Base-by-base conservation (phyloP, 257 asterid genomes). In the Anisodus tanguticus region DNA sequence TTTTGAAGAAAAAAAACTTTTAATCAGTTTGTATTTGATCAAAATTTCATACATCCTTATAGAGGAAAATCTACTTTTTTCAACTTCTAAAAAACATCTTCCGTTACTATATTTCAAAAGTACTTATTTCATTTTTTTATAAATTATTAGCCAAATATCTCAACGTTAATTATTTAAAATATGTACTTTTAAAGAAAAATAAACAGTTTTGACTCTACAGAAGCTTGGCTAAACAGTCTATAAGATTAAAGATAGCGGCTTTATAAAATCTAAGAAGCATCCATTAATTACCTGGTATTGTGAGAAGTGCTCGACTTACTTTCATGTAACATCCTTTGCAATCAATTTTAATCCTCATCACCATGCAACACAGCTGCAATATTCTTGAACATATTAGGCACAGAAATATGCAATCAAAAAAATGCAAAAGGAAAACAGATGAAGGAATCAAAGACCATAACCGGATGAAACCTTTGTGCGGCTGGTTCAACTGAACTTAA, bases 271-370 rank as follows among this genome's bases (percentile, higher is more conserved):
- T 6, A 5, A 15, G 0, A 49, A 51, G 16, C 43, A 49, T 74
- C 0, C 26, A 7, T 16, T 54, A 81, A 10, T 83, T 72, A 83
- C 86, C 82, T 83, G 86, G 86, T 12, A 83, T 83, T 0, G 70
- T 71, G 45, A 83, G 86, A 59, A 83, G 86, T 57, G 82, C 82
- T 15, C 72, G 67, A 4, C 83, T 72, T 19, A 83, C 82, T 83
- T 83, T 83, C 82, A 41, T 43, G 62, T 72, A 76, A 47, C 86
- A 83, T 41, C 86, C 86, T 58, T 45, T 72, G 82, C 86, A 83
- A 22, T 83, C 86, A 37, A 83, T 83, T 54, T 83, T 83, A 12
- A 83, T 74, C 51, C 86, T 83, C 82, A 83, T 83, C 82, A 83
- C 86, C 86, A 83, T 83, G 82, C 82, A 72, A 45, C n/a, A 74